Conservation (phyloP, 2,329 filamentous ascomycete species). For the Thelonectria olida region DNA sequence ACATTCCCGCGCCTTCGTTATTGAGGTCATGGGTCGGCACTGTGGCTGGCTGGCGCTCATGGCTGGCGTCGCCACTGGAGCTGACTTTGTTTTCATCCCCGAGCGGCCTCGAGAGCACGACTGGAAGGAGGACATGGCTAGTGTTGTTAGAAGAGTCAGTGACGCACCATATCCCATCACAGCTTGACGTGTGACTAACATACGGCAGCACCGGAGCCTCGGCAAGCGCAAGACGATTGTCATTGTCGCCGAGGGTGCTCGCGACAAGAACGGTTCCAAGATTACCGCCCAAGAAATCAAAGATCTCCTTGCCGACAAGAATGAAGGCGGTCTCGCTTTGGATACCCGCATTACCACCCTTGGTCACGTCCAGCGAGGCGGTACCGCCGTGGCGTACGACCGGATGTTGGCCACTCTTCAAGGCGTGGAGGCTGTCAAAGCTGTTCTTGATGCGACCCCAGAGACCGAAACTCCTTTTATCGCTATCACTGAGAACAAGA, state of each 20-base stretch:
- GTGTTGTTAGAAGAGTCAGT: conserved; percentile 75
- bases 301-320: conserved; percentile 81
- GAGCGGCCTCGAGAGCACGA: conserved; percentile 89
- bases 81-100: conserved; percentile 96
- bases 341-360: conserved; percentile 96
- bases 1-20: conserved; percentile 94
- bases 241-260: conserved; percentile 94
- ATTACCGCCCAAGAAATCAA: conserved; percentile 86
- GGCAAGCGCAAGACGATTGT: conserved; percentile 99
- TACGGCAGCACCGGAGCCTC: conserved; percentile 76
- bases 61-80: conserved; percentile 92
- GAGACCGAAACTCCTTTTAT: conserved; percentile 94
- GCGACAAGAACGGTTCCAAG: conserved; percentile 83
- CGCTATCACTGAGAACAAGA: conserved; percentile 97
- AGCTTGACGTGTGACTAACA: conserved; percentile 25
- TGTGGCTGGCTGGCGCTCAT: conserved; percentile 98
- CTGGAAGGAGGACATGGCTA: conserved; percentile 90
- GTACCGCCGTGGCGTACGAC: conserved; percentile 91
- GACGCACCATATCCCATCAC: neutral
- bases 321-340: conserved; percentile 73
- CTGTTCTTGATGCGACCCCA: conserved; percentile 87
- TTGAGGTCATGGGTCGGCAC: conserved; percentile 98
- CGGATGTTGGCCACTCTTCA: conserved; percentile 92
- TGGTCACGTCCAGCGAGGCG: conserved; percentile 96
- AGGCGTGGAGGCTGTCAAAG: conserved; percentile 92